phyloP scores from a whole-genome alignment of 2,329 filamentous ascomycete species.

The Hypomyces perniciosus region DNA sequence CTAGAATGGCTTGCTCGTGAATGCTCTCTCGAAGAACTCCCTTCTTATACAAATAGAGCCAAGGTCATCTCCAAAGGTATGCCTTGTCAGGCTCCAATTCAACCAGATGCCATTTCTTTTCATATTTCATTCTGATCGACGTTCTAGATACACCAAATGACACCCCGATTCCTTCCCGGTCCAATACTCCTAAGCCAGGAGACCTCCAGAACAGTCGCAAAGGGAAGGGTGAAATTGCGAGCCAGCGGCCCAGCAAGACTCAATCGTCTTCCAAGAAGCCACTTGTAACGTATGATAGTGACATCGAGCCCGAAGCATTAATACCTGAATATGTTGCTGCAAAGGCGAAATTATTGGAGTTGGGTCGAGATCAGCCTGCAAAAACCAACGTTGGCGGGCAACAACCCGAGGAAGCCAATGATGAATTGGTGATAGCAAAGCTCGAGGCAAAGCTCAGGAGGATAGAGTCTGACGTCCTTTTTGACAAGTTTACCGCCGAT shows the following conservation, averaged over 20 bases:
- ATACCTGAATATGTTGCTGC: constrained; percentile 71
- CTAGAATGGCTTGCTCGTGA: constrained; percentile 87
- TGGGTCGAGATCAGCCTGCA: constrained; percentile 23
- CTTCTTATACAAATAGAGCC: constrained; percentile 54
- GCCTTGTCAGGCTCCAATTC: not conserved
- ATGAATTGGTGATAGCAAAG: constrained; percentile 51
- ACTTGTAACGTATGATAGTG: constrained; percentile 53
- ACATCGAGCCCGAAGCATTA: constrained; percentile 69
- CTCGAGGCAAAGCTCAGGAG: constrained; percentile 67
- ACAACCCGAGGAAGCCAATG: constrained; percentile 19
- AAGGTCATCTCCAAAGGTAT: constrained; percentile 35
- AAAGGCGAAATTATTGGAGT: constrained; percentile 60
- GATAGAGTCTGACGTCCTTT: constrained; percentile 73
- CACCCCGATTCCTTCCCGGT: constrained; percentile 44
- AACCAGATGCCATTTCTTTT: not conserved
- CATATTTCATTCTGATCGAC: constrained; percentile 9
- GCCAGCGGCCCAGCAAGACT: constrained; percentile 17
- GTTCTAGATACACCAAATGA: constrained; percentile 42
- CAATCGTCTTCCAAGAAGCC: constrained; percentile 35
- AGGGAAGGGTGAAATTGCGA: constrained; percentile 30
- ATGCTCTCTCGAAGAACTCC: constrained; percentile 61
- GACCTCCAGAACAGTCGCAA: constrained; percentile 21
- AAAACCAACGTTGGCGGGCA: not conserved
- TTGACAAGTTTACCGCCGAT: constrained; percentile 62
- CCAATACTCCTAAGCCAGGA: constrained; percentile 41